Evolutionary conservation across 148 eudicot genomes (phyloP), one percentile per base, ranked within the genome.

Genomic region (Chenopodium formosanum): DNA sequence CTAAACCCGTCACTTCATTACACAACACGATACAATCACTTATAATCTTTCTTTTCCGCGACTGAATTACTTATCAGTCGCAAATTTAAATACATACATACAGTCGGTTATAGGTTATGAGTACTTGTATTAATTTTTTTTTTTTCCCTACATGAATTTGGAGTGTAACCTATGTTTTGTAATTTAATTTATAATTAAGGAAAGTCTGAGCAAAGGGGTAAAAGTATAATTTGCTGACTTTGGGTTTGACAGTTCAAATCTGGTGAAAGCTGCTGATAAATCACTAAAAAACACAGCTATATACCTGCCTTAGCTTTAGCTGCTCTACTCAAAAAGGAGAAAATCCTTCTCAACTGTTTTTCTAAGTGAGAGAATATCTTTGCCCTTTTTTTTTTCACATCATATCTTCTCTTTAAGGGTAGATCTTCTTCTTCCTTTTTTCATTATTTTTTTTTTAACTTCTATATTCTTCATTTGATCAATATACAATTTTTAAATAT

Each of bases 331-430:
- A 71, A 60, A 23, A 53, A 44, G 16, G 73, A 40, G 50, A 71
- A 22, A 84, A 70, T 73, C 78, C 47, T 70, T 46, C 32, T 63
- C 83, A 81, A 84, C 86, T 68, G 81, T 80, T 80, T 84, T 72
- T 73, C 37, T 80, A 84, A 84, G 86, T 34, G 25, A 71, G 31
- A 71, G 75, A 40, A 82, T 73, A 71, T 80, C 50, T 82, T 81
- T 84, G 37, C 78, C 80, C 3, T 70, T 69, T n/a, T 70, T 69
- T n/a, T 74, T 74, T 78, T 34, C 53, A 65, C 79, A 60, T 34
- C 27, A 58, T 32, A 48, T 74, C 56, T 27, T 13, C 19, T 74
- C 50, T 73, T 50, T 4, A 74, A 74, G 29, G 73, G 73, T 81
- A 81, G 62, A 29, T 81, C 56, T 53, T 75, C 73, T 17, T 75